These are phyloP conservation scores for Fusarium musae DNA, from an alignment of 2,329 filamentous ascomycete genomes.

Conservation along the genomic window DNA sequence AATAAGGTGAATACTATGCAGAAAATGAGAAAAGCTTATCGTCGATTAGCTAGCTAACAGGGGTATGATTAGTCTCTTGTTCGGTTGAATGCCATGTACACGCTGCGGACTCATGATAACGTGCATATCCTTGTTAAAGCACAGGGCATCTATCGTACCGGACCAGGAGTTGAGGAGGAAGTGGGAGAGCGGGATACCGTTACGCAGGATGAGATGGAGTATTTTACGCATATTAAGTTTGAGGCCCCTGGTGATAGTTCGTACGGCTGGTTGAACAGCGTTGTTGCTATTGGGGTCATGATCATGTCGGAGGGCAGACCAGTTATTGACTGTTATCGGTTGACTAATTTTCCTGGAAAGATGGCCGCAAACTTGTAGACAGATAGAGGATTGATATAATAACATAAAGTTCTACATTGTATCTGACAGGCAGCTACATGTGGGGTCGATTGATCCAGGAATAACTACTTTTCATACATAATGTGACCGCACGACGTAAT, in stretches of 20 bases:
- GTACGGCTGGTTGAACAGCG: constrained; percentile 31
- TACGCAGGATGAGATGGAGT: constrained; percentile 32
- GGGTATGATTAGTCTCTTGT: constrained; percentile 11
- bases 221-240: constrained; percentile 36
- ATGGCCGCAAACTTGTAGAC: constrained; percentile 7
- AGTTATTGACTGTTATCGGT: constrained; percentile 35
- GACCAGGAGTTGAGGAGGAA: constrained; percentile 10
- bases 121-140: constrained; percentile 33
- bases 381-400: background rate
- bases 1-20: constrained; percentile 18
- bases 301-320: constrained; percentile 32
- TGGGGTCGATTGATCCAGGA: background rate
- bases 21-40: background rate
- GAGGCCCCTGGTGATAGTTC: constrained; percentile 27
- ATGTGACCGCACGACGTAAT: background rate
- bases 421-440: background rate
- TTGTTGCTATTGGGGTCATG: constrained; percentile 32
- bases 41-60: background rate
- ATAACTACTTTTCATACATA: background rate
- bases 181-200: constrained; percentile 16
- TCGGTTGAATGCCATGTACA: constrained; percentile 32
- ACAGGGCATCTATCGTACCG: constrained; percentile 32
- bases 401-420: background rate
- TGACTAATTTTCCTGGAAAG: constrained; percentile 37
- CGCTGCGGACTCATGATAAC: constrained; percentile 25